Evolutionary conservation across 139 green algal genomes (phyloP), one percentile per base, ranked within the genome.

Genomic region (Closterium sp.): DNA sequence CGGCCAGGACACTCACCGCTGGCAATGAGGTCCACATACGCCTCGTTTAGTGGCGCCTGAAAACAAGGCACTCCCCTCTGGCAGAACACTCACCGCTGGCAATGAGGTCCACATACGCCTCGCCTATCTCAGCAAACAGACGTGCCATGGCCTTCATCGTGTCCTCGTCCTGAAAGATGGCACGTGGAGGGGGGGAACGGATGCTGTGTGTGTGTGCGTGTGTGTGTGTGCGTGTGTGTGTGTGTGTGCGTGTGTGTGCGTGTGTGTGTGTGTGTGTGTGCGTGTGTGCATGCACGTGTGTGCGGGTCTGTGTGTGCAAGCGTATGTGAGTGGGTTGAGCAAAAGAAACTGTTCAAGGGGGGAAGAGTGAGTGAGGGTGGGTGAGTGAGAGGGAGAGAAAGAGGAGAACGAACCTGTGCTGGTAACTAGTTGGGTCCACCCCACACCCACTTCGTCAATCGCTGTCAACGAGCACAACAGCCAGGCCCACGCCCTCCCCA

Each of bases 61-160:
- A 87, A 66, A 76, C 84, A 87, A 66, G 33, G 6, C 35, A 43
- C 55, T 34, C 55, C n/a, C 84, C 33, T 34, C 33, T 34, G 25
- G 28, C 25, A 85, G 76, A 85, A 25, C 28, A 83, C 87, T 89
- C 34, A 92, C 91, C 92, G 38, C 31, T 93, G n/a, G 92, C 92
- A 19, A 94, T 92, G 6, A 94, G 94, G 64, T 93, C 91, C 0
- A 96, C 94, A 95, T 98, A 99, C 3, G 97, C 97, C 95, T 99
- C 97, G 5, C 95, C 97, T 3, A 98, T 95, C 91, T 99, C 97
- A 0, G 96, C 96, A 96, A 99, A 99, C 34, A 99, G 95, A 8
- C 97, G 94, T 2, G 97, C 97, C 94, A 99, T 97, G 91, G 94
- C 97, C 95, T 98, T 98, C 28, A 96, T 95, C 0, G 94, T 95